Conservation (phyloP, 805 yeast genomes). For the Pichia gijzeniarum region DNA sequence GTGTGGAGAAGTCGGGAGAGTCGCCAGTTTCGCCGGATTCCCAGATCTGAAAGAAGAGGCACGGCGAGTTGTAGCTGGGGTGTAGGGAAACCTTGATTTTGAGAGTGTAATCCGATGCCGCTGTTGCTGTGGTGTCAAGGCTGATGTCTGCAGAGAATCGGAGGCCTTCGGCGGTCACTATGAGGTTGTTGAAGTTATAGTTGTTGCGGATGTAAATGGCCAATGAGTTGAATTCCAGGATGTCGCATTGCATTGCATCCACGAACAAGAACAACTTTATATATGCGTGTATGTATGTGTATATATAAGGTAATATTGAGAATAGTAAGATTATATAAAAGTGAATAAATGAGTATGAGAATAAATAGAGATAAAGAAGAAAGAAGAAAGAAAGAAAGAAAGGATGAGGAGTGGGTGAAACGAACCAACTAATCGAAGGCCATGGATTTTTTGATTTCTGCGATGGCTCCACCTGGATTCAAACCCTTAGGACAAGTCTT, state of each 20-base stretch:
- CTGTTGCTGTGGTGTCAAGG: neutral
- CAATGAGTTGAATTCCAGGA: neutral
- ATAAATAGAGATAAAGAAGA: constrained; percentile 13
- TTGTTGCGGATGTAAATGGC: neutral
- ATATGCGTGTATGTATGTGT: no score
- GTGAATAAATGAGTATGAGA: constrained; percentile 9
- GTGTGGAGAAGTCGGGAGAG: neutral
- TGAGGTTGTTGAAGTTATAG: neutral
- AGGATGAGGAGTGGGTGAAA: neutral
- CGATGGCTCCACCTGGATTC: constrained; percentile 97
- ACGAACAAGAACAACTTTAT: neutral
- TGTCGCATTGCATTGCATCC: no score
- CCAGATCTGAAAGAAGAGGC: constrained; percentile 9
- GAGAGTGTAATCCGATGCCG: neutral
- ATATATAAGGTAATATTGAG: no score
- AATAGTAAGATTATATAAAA: no score
- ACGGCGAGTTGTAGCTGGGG: constrained; percentile 6
- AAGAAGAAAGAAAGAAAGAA: no score
- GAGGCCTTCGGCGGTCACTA: no score
- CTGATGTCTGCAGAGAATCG: neutral
- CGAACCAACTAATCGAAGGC: constrained; percentile 33
- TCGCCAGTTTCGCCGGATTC: neutral
- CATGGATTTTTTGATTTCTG: constrained; percentile 90
- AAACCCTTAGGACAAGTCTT: constrained; percentile 97
- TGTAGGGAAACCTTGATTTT: constrained; percentile 3